Conservation (phyloP, 2,329 filamentous ascomycete species). For the Pezicula radicicola region DNA sequence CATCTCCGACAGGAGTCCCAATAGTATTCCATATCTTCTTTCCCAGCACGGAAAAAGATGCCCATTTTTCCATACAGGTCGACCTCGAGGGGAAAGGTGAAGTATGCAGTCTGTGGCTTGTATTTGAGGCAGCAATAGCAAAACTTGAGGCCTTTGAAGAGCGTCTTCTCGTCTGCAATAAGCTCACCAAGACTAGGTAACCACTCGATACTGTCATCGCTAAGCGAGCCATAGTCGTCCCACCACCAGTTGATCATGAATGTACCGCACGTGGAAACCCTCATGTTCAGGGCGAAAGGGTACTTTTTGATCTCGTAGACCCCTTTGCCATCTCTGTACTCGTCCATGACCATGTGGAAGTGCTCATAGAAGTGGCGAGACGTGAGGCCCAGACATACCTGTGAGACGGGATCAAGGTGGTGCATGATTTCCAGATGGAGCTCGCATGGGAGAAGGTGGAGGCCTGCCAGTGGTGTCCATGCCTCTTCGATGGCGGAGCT, state of each 20-base stretch:
- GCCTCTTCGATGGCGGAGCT: no score
- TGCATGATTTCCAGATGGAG: slow-evolving; percentile 1
- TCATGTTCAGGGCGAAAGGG: slow-evolving; percentile 1
- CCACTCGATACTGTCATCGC: neutral
- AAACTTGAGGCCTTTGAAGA: neutral
- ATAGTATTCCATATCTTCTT: neutral
- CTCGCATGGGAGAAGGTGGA: neutral
- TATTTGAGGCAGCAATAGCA: slow-evolving; percentile 5
- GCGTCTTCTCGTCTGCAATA: slow-evolving; percentile 1
- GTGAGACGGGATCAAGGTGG: slow-evolving; percentile 5
- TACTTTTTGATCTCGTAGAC: neutral
- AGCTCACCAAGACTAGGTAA: neutral
- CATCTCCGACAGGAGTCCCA: neutral
- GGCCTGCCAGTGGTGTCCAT: no score
- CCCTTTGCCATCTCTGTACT: neutral
- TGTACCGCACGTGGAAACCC: neutral
- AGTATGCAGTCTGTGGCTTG: slow-evolving; percentile 2
- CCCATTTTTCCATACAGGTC: neutral
- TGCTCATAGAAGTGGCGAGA: neutral
- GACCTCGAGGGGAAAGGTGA: neutral
- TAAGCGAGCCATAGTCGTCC: slow-evolving; percentile 1
- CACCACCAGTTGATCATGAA: neutral
- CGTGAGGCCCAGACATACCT: slow-evolving; percentile 8
- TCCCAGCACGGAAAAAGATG: neutral
- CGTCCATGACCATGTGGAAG: neutral